phyloP scores from a whole-genome alignment of 805 yeast species.

The Ogataea pilisensis region DNA sequence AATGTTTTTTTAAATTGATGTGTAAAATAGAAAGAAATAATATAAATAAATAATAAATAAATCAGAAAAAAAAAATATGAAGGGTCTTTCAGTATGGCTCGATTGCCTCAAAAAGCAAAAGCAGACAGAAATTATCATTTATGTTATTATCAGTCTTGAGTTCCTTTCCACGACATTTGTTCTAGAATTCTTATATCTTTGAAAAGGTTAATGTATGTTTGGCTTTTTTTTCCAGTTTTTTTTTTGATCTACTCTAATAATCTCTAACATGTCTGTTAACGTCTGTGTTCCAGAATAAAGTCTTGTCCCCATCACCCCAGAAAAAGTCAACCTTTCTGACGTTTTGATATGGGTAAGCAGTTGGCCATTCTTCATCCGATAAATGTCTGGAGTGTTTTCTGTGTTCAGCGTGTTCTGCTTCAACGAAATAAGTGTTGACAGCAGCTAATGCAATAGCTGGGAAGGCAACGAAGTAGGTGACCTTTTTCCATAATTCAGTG shows the following conservation, averaged over 20 bases:
- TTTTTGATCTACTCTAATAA: background rate
- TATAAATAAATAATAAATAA: too few species aligned
- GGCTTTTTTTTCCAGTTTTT: background rate
- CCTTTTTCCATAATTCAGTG: constrained; percentile 78
- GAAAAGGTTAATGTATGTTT: background rate
- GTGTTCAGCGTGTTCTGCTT: constrained; percentile 87
- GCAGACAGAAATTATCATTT: too few species aligned
- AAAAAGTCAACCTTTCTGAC: constrained; percentile 82
- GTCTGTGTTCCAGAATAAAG: constrained; percentile 92
- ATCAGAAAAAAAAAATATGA: too few species aligned
- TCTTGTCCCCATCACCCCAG: constrained; percentile 99
- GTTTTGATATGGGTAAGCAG: constrained; percentile 87
- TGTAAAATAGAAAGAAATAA: too few species aligned
- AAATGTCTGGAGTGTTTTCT: constrained; percentile 70
- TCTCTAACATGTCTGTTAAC: constrained; percentile 76
- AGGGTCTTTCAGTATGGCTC: too few species aligned
- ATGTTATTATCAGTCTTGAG: too few species aligned
- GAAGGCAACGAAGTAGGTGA: constrained; percentile 72
- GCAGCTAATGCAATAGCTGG: constrained; percentile 80
- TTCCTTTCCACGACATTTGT: too few species aligned
- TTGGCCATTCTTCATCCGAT: constrained; percentile 90
- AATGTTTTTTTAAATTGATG: too few species aligned
- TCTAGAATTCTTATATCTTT: too few species aligned
- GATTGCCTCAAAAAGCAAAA: too few species aligned
- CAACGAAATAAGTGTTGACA: constrained; percentile 75